Evolutionary conservation across 768 basidiomycete species (phyloP).

Genomic region (Gymnopilus dilepis): DNA sequence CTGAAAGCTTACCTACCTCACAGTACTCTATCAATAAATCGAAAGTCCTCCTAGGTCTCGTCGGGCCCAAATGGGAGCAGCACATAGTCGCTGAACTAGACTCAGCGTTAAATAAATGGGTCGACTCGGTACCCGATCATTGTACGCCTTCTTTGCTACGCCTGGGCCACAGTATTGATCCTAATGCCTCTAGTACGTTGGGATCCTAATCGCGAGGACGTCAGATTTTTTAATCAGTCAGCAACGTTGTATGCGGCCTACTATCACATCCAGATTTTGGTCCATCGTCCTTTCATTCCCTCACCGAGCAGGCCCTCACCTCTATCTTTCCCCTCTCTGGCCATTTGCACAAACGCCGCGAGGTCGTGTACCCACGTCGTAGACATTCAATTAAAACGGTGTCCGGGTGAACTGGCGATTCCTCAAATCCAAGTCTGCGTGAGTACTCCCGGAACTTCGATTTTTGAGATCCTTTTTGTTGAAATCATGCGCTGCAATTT

Average conservation of each 20-base stretch:
- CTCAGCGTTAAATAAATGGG: slow-evolving; percentile 74
- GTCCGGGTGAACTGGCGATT: slow-evolving; percentile 22
- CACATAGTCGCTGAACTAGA: slow-evolving; percentile 73
- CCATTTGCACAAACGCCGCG: slow-evolving; percentile 82
- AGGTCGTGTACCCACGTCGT: slow-evolving; percentile 82
- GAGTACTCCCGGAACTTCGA: not conserved
- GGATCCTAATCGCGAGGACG: slow-evolving; percentile 53
- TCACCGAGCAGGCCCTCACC: slow-evolving; percentile 53
- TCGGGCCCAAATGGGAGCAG: slow-evolving; percentile 69
- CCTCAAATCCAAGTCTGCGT: slow-evolving; percentile 42
- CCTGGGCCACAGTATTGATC: not conserved
- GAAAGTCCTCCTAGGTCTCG: slow-evolving; percentile 65
- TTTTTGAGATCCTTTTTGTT: not conserved
- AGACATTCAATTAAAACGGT: slow-evolving; percentile 56
- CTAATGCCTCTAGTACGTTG: slow-evolving; percentile 46
- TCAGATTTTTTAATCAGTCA: slow-evolving; percentile 62
- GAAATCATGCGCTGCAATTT: too few species aligned
- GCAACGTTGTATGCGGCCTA: slow-evolving; percentile 55
- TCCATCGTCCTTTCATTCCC: slow-evolving; percentile 82
- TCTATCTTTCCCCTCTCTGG: slow-evolving; percentile 66
- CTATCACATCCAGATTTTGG: slow-evolving; percentile 70
- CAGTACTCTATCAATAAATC: slow-evolving; percentile 88
- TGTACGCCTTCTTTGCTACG: slow-evolving; percentile 38
- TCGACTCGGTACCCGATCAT: slow-evolving; percentile 66
- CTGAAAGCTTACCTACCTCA: not conserved